phyloP scores from a whole-genome alignment of 345 rosid species.

The Moringa oleifera region DNA sequence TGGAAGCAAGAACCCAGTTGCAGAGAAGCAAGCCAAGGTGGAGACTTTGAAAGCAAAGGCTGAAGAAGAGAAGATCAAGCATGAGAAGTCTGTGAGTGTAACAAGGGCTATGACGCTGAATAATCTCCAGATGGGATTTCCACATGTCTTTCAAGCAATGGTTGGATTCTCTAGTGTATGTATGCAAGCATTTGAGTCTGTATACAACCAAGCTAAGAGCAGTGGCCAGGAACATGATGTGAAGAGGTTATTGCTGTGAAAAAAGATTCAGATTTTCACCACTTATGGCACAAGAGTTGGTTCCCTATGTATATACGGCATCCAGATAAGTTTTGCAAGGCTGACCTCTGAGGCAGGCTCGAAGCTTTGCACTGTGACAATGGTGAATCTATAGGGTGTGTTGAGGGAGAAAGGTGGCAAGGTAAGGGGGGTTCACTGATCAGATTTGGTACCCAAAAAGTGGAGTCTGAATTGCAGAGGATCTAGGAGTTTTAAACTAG shows the following conservation, averaged over 20 bases:
- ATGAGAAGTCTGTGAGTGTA: constrained; percentile 64
- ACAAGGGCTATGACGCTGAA: constrained; percentile 81
- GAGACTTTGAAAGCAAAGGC: constrained; percentile 60
- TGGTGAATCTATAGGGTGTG: background rate
- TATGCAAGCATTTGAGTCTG: constrained; percentile 76
- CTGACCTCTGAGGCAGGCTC: background rate
- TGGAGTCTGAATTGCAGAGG: background rate
- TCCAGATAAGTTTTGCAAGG: background rate
- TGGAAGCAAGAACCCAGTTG: constrained; percentile 50
- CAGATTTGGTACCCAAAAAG: background rate
- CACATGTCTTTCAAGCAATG: constrained; percentile 84
- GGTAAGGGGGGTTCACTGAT: background rate
- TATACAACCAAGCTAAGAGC: constrained; percentile 67
- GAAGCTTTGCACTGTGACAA: background rate
- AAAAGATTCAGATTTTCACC: background rate
- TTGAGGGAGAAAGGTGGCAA: background rate
- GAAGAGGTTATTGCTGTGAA: constrained; percentile 47
- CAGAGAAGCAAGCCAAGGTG: constrained; percentile 59
- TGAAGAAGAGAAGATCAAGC: constrained; percentile 79
- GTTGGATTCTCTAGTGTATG: constrained; percentile 94
- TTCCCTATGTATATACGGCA: constrained; percentile 17
- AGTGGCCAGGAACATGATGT: constrained; percentile 39
- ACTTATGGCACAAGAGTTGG: background rate
- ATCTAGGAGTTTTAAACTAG: constrained; percentile 11
- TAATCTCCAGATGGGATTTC: constrained; percentile 91